Conservation (phyloP, 129 eudicot species). For the Saposhnikovia divaricata region DNA sequence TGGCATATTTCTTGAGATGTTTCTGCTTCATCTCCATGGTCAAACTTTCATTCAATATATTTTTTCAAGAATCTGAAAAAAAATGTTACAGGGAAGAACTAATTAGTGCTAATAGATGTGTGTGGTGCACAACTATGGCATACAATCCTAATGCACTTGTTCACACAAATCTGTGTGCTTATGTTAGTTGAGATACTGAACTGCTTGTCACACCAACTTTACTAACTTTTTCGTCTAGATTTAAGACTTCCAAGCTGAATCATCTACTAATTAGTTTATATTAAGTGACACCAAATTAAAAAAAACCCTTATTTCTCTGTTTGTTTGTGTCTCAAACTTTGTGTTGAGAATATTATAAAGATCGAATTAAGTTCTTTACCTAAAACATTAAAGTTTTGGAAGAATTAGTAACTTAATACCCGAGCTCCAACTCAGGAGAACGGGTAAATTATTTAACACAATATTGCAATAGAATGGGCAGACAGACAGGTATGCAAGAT, state of each 20-base stretch:
- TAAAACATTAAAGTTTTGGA: too few species aligned
- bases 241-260: not conserved
- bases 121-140: not conserved
- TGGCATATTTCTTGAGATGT: not conserved
- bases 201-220: not conserved
- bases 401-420: too few species aligned
- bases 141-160: not conserved
- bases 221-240: not conserved
- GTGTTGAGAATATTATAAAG: too few species aligned
- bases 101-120: not conserved
- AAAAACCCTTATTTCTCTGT: too few species aligned
- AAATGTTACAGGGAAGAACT: not conserved
- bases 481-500: too few species aligned
- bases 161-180: not conserved
- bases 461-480: too few species aligned
- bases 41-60: not conserved
- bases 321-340: too few species aligned
- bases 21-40: not conserved
- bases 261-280: too few species aligned
- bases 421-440: too few species aligned
- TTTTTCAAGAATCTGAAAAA: not conserved
- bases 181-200: slow-evolving; percentile 1
- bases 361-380: too few species aligned
- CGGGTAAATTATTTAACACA: too few species aligned
- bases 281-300: too few species aligned